Evolutionary conservation across 306 rosid species (phyloP), one percentile per base, ranked within the genome.

Genomic region (Senna siamea): DNA sequence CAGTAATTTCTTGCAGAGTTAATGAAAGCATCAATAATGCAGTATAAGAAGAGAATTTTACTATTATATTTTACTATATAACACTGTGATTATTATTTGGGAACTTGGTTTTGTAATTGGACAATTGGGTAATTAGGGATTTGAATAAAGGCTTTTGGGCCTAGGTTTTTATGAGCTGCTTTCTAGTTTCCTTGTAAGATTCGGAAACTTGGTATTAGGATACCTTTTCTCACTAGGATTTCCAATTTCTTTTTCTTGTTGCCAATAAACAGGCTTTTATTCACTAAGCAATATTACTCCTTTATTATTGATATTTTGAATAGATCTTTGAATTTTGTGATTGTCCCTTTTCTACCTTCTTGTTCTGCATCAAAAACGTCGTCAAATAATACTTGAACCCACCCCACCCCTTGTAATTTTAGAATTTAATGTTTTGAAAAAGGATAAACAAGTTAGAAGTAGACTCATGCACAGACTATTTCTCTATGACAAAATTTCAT

Each of bases 141-240:
- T 18, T 52, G 28, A 52, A 18, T 52, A 52, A 52, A 52, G 26
- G 28, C 28, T 7, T 7, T 14, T 48, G 20, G n/a, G 18, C 6
- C 28, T 19, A 18, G 11, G 44, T 14, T 59, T 30, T 58, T 32
- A 23, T 59, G 32, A 32, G 23, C 7, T 6, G 19, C 14, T 7
- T 12, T 58, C 13, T 8, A 14, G 61, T 15, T 73, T 81, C 38
- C 19, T 14, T 59, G 66, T 15, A 32, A 44, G 66, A 32, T 59
- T 32, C 32, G 0, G 19, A 32, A 59, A 15, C 44, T 59, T 17
- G 35, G 37, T 59, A 18, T 59, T 7, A 30, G 13, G 1, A 56
- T 26, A 4, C 35, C 61, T 9, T 22, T 23, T 55, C 17, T 23
- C 40, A 55, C 5, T 57, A 34, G 18, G 40, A 26, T 57, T 26